phyloP scores from a whole-genome alignment of 2,329 filamentous ascomycete genomes.

The Colletotrichum lupini region DNA sequence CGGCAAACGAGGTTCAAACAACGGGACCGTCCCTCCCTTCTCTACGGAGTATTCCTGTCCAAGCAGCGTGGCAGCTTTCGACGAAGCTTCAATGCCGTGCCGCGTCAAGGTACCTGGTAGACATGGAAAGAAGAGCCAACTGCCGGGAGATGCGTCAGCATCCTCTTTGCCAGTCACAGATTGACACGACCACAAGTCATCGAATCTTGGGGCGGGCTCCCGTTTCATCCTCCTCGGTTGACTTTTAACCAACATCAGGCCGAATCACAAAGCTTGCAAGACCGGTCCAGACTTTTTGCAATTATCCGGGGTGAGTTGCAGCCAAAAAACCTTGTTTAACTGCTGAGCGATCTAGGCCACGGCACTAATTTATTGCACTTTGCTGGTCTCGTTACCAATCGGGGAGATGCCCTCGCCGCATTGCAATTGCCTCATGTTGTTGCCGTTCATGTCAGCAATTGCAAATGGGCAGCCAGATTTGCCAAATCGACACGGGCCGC shows the following conservation, averaged over 20 bases:
- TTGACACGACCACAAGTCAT: constrained; percentile 25
- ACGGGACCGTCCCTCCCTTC: not conserved
- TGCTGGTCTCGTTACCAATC: not conserved
- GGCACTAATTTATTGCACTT: not conserved
- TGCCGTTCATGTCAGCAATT: not conserved
- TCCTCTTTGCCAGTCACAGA: constrained; percentile 17
- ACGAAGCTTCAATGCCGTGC: not conserved
- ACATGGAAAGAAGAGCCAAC: not conserved
- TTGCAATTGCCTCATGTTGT: not conserved
- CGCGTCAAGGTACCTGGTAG: not conserved
- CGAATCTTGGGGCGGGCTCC: constrained; percentile 25
- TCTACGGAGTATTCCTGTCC: not conserved
- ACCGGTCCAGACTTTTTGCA: constrained; percentile 5
- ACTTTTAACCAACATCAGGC: constrained; percentile 21
- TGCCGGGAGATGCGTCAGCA: not conserved
- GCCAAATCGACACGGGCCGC: not conserved
- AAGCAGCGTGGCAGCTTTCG: not conserved
- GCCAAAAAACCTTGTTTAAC: not conserved
- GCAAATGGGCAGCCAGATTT: not conserved
- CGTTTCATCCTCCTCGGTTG: constrained; percentile 19
- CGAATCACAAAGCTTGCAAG: not conserved
- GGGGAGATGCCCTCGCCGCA: not conserved
- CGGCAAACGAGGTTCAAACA: not conserved
- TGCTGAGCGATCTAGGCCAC: constrained; percentile 2
- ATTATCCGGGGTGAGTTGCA: not conserved